Conservation (phyloP, 208 protist genomes). For the Acanthamoeba castellanii region DNA sequence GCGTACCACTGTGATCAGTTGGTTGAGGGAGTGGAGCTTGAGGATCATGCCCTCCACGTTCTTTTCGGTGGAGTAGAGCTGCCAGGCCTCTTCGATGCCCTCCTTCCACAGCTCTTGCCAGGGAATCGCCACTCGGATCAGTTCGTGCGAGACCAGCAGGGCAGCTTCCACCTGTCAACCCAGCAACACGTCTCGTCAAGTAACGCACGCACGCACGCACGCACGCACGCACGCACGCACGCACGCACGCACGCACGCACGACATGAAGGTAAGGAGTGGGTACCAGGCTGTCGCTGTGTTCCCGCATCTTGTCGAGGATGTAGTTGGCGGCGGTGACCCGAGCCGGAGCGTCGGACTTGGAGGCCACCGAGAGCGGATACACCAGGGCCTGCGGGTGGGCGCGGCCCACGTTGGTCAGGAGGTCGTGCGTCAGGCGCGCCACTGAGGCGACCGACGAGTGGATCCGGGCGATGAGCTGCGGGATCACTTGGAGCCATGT, state of each 20-base stretch:
- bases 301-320: conserved; percentile 90
- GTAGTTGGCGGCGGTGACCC: conserved; percentile 84
- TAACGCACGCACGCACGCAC: not conserved
- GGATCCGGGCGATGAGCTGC: conserved; percentile 98
- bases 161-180: conserved; percentile 93
- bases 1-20: conserved; percentile 91
- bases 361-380: conserved; percentile 99
- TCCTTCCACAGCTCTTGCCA: conserved; percentile 93
- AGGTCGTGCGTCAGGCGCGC: conserved; percentile 95
- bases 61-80: conserved; percentile 95
- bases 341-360: conserved; percentile 89
- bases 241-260: not conserved
- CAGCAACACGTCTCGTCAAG: not conserved
- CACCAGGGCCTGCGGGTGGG: conserved; percentile 99
- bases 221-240: not conserved
- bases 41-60: conserved; percentile 95
- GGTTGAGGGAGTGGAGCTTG: conserved; percentile 95
- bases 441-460: conserved; percentile 93
- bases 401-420: conserved; percentile 95
- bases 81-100: conserved; percentile 96
- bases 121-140: conserved; percentile 98
- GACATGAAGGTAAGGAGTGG: not conserved
- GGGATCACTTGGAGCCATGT: conserved; percentile 99
- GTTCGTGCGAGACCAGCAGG: conserved; percentile 96
- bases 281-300: conserved; percentile 80